phyloP scores from a whole-genome alignment of 805 yeast genomes.

The Nakazawaea molendinolei region DNA sequence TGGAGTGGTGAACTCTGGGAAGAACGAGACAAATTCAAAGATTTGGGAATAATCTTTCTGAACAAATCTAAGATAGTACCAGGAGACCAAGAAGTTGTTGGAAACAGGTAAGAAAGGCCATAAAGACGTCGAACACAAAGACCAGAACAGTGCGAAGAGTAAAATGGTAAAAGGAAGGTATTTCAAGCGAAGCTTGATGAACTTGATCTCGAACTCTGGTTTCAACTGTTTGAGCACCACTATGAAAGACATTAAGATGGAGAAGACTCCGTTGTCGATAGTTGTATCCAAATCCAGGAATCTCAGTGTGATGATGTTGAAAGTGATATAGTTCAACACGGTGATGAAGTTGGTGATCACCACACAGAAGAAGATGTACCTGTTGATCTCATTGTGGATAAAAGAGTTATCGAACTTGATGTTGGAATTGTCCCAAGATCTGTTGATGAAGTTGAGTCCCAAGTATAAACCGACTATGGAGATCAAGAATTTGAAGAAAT shows the following conservation, averaged over 20 bases:
- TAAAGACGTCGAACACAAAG: slow-evolving; percentile 26
- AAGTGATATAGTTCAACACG: slow-evolving; percentile 34
- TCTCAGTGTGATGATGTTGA: slow-evolving; percentile 23
- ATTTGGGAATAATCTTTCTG: slow-evolving; percentile 86
- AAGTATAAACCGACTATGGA: slow-evolving; percentile 30
- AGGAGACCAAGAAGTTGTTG: slow-evolving; percentile 58
- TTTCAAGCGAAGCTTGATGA: slow-evolving; percentile 50
- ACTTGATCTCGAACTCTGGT: slow-evolving; percentile 48
- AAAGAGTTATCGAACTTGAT: slow-evolving; percentile 10
- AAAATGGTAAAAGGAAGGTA: slow-evolving; percentile 50
- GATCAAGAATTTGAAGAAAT: slow-evolving; percentile 36
- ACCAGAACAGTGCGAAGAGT: slow-evolving; percentile 20
- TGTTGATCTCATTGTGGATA: slow-evolving; percentile 33
- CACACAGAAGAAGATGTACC: slow-evolving; percentile 47
- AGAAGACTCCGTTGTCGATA: slow-evolving; percentile 41
- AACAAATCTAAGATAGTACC: slow-evolving; percentile 74
- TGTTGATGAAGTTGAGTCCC: slow-evolving; percentile 41
- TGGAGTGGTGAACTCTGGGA: slow-evolving; percentile 60
- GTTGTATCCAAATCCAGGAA: slow-evolving; percentile 33
- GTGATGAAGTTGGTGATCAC: slow-evolving; percentile 48
- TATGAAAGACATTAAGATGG: slow-evolving; percentile 45
- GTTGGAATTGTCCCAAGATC: slow-evolving; percentile 38
- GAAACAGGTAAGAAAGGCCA: slow-evolving; percentile 52
- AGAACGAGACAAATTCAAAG: slow-evolving; percentile 75
- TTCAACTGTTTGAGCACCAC: slow-evolving; percentile 52